These are phyloP conservation scores for Xylariaceae sp. DNA, from an alignment of 2,329 filamentous ascomycete genomes.

Conservation along the genomic window DNA sequence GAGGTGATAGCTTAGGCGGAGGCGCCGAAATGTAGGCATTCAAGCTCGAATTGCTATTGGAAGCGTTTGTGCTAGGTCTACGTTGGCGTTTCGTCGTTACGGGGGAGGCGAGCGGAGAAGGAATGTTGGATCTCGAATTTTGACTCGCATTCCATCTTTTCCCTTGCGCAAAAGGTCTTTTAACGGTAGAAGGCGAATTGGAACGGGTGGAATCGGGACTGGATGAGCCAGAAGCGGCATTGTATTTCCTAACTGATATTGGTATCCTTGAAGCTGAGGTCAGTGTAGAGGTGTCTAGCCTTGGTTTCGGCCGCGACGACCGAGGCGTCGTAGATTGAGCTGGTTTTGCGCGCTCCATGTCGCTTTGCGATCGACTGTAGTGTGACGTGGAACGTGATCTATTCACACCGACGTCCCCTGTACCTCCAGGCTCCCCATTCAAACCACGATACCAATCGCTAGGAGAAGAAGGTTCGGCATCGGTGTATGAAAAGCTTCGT, in stretches of 20 bases:
- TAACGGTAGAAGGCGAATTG: slow-evolving; percentile 50
- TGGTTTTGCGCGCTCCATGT: slow-evolving; percentile 44
- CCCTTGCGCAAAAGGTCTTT: slow-evolving; percentile 41
- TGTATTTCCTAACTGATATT: slow-evolving; percentile 43
- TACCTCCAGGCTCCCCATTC: slow-evolving; percentile 21
- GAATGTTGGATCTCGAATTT: slow-evolving; percentile 40
- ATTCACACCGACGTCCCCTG: slow-evolving; percentile 20
- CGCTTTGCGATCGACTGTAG: slow-evolving; percentile 56
- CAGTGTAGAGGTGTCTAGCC: slow-evolving; percentile 30
- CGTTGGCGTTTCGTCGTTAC: slow-evolving; percentile 40
- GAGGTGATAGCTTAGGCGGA: slow-evolving; percentile 69
- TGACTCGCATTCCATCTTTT: slow-evolving; percentile 37
- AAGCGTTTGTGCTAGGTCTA: slow-evolving; percentile 40
- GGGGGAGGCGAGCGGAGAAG: slow-evolving; percentile 35
- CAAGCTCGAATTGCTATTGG: slow-evolving; percentile 55
- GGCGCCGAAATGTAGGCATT: slow-evolving; percentile 71
- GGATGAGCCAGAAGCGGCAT: slow-evolving; percentile 42
- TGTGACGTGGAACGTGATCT: slow-evolving; percentile 36
- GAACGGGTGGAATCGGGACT: slow-evolving; percentile 53
- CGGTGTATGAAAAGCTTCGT: slow-evolving; percentile 53
- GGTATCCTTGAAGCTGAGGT: slow-evolving; percentile 42
- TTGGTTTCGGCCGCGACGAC: slow-evolving; percentile 35
- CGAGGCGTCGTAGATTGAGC: slow-evolving; percentile 34
- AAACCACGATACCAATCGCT: slow-evolving; percentile 44
- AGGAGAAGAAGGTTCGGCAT: slow-evolving; percentile 59